phyloP scores from a whole-genome alignment of 805 yeast genomes.

The Wickerhamomyces queroliae region DNA sequence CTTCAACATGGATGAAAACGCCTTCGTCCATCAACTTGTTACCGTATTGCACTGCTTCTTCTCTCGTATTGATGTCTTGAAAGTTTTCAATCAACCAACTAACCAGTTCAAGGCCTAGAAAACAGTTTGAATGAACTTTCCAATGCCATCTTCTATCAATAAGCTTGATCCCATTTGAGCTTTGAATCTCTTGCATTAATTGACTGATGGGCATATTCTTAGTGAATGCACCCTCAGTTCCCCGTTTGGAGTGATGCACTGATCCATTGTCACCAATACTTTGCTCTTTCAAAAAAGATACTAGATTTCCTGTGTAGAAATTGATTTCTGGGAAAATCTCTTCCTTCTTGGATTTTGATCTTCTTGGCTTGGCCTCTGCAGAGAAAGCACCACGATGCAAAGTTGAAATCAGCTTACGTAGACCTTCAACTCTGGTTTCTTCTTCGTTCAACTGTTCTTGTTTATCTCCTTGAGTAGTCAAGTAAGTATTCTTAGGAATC shows the following conservation, averaged over 20 bases:
- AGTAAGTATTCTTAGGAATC: conserved; percentile 45
- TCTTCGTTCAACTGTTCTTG: conserved; percentile 71
- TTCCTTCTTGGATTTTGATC: conserved; percentile 27
- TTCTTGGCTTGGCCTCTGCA: conserved; percentile 34
- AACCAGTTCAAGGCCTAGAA: conserved; percentile 81
- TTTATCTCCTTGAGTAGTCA: conserved; percentile 33
- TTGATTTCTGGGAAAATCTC: conserved; percentile 67
- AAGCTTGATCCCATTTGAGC: conserved; percentile 56
- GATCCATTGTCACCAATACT: conserved; percentile 26
- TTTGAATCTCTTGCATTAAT: conserved; percentile 63
- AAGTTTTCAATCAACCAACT: conserved; percentile 79
- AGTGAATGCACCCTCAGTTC: conserved; percentile 32
- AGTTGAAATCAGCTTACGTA: conserved; percentile 57
- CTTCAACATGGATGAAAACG: conserved; percentile 74
- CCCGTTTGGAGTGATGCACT: not conserved
- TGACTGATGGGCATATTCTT: conserved; percentile 43
- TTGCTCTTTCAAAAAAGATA: conserved; percentile 53
- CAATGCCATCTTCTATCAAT: conserved; percentile 90
- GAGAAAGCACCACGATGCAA: conserved; percentile 53
- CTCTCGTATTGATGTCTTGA: conserved; percentile 73
- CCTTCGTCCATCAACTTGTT: conserved; percentile 68
- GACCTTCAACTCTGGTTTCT: conserved; percentile 89
- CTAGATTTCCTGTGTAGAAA: conserved; percentile 84
- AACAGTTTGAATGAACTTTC: conserved; percentile 69
- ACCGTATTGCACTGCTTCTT: conserved; percentile 79